phyloP scores from a whole-genome alignment of 2,329 filamentous ascomycete genomes.

The Diaporthe amygdali region DNA sequence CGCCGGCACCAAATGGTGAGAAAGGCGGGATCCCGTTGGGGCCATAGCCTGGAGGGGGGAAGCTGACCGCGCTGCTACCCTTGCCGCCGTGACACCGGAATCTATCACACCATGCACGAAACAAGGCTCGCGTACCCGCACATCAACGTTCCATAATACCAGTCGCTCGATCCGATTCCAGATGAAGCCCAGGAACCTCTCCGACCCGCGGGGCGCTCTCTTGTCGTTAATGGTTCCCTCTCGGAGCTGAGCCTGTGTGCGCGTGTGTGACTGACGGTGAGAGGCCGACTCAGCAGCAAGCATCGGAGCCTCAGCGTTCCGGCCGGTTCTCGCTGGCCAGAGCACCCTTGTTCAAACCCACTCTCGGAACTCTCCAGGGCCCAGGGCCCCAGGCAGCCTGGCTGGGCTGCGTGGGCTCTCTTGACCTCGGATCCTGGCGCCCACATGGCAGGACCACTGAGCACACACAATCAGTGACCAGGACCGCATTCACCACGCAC shows the following conservation, averaged over 20 bases:
- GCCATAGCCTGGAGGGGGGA: not conserved
- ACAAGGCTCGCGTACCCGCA: not conserved
- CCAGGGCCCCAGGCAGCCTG: not conserved
- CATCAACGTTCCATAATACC: not conserved
- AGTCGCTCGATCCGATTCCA: not conserved
- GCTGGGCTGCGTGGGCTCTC: conserved; percentile 1
- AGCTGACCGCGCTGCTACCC: not conserved
- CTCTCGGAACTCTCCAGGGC: not conserved
- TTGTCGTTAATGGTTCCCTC: not conserved
- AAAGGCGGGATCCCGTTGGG: not conserved
- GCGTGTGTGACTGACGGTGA: conserved; percentile 1
- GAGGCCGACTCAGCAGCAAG: not conserved
- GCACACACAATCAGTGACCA: not conserved
- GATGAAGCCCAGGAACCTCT: not conserved
- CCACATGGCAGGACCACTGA: conserved; percentile 4
- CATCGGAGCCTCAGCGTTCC: not conserved
- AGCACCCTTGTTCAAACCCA: conserved; percentile 6
- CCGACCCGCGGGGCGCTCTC: not conserved
- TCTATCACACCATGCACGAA: not conserved
- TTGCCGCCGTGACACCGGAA: conserved; percentile 1
- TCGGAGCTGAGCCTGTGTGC: not conserved
- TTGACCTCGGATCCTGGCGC: conserved; percentile 5
- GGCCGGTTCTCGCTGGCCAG: conserved; percentile 6
- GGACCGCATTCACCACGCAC: not conserved
- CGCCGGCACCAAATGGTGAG: not conserved